These are phyloP conservation scores for Phytopythium cucurbitacearum DNA, from an alignment of 352 stramenopile genomes.

Conservation along the genomic window DNA sequence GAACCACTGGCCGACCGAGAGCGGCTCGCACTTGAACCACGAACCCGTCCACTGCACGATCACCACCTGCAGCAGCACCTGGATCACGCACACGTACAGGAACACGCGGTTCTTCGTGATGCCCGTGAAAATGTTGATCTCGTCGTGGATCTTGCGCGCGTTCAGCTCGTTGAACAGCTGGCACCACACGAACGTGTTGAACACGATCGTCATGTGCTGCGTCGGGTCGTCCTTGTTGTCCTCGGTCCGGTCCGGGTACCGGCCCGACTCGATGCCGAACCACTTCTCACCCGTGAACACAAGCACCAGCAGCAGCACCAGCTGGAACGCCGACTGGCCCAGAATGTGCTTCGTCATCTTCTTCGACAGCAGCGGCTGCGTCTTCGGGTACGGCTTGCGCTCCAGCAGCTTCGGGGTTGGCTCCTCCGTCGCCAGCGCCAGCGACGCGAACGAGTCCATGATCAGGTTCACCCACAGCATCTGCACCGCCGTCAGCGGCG, in stretches of 20 bases:
- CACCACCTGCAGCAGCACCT: slow-evolving; percentile 88
- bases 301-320: slow-evolving; percentile 79
- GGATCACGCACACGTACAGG: slow-evolving; percentile 87
- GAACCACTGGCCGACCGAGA: slow-evolving; percentile 38
- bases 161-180: slow-evolving; percentile 90
- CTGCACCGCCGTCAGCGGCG: slow-evolving; percentile 90
- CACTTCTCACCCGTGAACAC: slow-evolving; percentile 68
- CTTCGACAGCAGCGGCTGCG: slow-evolving; percentile 88
- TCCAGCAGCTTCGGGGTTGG: slow-evolving; percentile 85
- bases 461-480: slow-evolving; percentile 98
- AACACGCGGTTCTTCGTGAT: slow-evolving; percentile 92
- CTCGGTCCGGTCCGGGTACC: slow-evolving; percentile 32
- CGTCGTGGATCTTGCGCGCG: slow-evolving; percentile 85
- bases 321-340: slow-evolving; percentile 89
- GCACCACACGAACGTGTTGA: slow-evolving; percentile 96
- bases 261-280: slow-evolving; percentile 42
- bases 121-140: slow-evolving; percentile 93
- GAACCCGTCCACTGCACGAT: slow-evolving; percentile 93
- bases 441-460: slow-evolving; percentile 95
- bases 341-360: slow-evolving; percentile 95
- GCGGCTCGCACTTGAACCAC: slow-evolving; percentile 52
- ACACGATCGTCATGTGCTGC: slow-evolving; percentile 94
- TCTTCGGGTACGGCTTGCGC: slow-evolving; percentile 88
- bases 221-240: slow-evolving; percentile 55
- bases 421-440: slow-evolving; percentile 93